Base-by-base conservation (phyloP, 2,329 filamentous ascomycete genomes). In the Xylaria arbuscula region DNA sequence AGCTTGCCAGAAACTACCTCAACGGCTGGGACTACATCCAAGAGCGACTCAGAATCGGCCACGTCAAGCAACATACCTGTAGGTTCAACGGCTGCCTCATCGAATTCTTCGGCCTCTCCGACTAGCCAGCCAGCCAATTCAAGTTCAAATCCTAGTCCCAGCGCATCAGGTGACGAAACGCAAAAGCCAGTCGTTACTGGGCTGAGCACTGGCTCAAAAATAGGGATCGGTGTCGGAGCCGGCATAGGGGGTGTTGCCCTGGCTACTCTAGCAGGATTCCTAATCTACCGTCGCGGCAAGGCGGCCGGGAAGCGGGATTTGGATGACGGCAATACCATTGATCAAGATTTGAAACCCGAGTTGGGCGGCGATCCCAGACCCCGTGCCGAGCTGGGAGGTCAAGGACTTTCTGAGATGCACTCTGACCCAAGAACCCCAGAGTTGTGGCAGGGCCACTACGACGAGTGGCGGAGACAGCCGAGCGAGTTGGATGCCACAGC, bases 191-290 rank as follows among this genome's bases (percentile, higher is more conserved):
- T 53, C 38, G 7, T 22, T 3, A 42, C 19, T 24, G 48, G 34
- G 7, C 55, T 66, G 19, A 61, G 57, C 40, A 62, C 42, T 1
- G 57, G 64, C 17, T 48, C 57, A n/a, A 66, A 66, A 42, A 13
- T 38, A 11, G 64, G 64, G 2, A 62, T 66, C 32, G 64, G 64
- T 40, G 7, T 62, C 19, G 64, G 57, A 6, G 64, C 51, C 7
- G 64, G 64, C 17, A 5, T 66, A 8, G 58, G 28, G 7, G 57
- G 48, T 17, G 19, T 66, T 15, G 50, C 3, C 24, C 0, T 62
- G 8, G 2, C 51, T 9, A 13, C 17, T 15, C 40, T 36, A 22
- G 40, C n/a, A 13, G n/a, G 50, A 3, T 19, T 57, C 22, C 48
- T 66, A 1, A 45, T 66, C 10, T 66, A 56, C 40, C 64, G 50